phyloP scores from a whole-genome alignment of 768 basidiomycete genomes.

The Lactifluus rugatus region DNA sequence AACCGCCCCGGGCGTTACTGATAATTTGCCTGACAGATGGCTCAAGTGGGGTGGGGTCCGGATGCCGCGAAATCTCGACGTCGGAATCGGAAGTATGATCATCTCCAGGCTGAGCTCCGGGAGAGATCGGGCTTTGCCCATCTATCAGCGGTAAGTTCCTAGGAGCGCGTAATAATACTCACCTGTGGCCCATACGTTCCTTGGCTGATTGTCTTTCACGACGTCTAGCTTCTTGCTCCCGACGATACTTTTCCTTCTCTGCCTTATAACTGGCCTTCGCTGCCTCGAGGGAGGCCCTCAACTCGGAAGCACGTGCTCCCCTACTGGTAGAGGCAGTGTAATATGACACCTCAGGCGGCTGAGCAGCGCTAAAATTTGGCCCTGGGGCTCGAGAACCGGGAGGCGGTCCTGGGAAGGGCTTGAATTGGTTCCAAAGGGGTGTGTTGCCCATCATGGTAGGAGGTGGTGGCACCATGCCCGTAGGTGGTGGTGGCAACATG shows the following conservation, averaged over 20 bases:
- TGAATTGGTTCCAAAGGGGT: constrained; percentile 17
- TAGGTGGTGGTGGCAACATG: background rate
- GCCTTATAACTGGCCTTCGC: constrained; percentile 60
- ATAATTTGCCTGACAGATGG: constrained; percentile 34
- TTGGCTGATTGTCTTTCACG: background rate
- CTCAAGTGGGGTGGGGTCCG: background rate
- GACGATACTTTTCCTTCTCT: constrained; percentile 61
- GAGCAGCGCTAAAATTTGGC: background rate
- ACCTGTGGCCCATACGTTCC: constrained; percentile 6
- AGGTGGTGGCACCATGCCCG: background rate
- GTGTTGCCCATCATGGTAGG: background rate
- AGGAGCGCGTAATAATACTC: background rate
- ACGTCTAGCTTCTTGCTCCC: constrained; percentile 40
- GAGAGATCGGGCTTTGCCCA: constrained; percentile 9
- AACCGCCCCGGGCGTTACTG: constrained; percentile 50
- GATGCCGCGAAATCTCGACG: background rate
- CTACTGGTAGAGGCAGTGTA: constrained; percentile 13
- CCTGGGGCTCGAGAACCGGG: background rate
- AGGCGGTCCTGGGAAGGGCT: constrained; percentile 5
- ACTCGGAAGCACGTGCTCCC: constrained; percentile 9
- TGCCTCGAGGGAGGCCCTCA: constrained; percentile 38
- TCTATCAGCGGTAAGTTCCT: background rate
- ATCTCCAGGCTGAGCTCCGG: background rate
- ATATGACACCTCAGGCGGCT: constrained; percentile 18
- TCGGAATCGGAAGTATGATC: background rate